These are phyloP conservation scores for Pythium sukuiense DNA, from an alignment of 352 stramenopile species.

Conservation along the genomic window DNA sequence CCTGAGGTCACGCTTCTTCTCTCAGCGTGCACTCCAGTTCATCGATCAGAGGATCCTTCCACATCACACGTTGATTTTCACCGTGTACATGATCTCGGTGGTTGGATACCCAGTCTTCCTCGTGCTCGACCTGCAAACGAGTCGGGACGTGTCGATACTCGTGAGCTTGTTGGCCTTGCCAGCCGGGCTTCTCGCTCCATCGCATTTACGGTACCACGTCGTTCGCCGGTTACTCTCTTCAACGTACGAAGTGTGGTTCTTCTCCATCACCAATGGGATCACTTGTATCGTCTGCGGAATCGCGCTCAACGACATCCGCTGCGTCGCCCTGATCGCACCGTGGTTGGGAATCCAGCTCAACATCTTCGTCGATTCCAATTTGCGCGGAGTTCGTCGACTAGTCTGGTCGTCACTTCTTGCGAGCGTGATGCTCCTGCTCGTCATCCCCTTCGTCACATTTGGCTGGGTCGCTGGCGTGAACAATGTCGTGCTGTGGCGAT, in stretches of 20 bases:
- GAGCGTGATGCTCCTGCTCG: neutral
- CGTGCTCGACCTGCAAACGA: neutral
- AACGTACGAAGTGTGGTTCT: slow-evolving; percentile 14
- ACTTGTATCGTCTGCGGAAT: neutral
- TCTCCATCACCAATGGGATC: slow-evolving; percentile 3
- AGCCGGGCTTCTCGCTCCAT: neutral
- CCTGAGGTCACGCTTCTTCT: neutral
- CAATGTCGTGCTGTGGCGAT: slow-evolving; percentile 2
- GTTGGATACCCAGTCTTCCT: neutral
- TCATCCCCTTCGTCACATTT: slow-evolving; percentile 3
- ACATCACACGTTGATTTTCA: slow-evolving; percentile 36
- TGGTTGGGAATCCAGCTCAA: slow-evolving; percentile 11
- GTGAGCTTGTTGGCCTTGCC: neutral
- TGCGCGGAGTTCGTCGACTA: neutral
- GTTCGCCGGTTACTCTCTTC: neutral
- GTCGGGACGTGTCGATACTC: neutral
- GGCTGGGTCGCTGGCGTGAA: slow-evolving; percentile 6
- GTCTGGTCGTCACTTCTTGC: neutral
- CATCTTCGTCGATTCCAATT: slow-evolving; percentile 11
- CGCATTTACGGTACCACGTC: slow-evolving; percentile 4
- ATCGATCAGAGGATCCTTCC: neutral
- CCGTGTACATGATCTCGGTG: slow-evolving; percentile 6
- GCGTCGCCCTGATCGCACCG: neutral
- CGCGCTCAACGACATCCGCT: slow-evolving; percentile 4
- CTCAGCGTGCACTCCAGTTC: neutral